These are phyloP conservation scores for Mortierella sp. DNA, from an alignment of 371 early-diverging fungal species.

Conservation along the genomic window DNA sequence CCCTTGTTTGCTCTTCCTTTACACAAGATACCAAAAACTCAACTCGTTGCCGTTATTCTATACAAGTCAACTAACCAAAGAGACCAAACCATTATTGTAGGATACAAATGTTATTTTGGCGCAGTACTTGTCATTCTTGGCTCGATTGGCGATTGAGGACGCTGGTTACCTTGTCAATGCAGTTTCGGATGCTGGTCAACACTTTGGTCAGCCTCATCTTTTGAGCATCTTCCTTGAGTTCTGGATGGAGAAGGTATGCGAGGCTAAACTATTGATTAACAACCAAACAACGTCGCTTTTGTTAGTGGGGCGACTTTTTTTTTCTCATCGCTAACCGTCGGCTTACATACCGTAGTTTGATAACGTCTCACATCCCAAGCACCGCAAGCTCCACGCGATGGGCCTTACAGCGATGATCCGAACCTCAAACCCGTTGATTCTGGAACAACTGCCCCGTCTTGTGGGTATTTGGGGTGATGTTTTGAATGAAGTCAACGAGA, in stretches of 20 bases:
- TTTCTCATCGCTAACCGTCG: not conserved
- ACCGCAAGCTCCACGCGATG: constrained; percentile 78
- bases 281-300: not conserved
- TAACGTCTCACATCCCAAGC: constrained; percentile 75
- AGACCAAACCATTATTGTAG: constrained; percentile 37
- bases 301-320: not conserved
- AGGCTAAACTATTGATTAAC: not conserved
- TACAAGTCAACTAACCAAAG: not conserved
- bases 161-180: constrained; percentile 59
- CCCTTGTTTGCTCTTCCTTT: not conserved
- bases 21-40: not conserved
- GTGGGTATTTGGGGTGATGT: constrained; percentile 76
- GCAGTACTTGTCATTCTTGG: constrained; percentile 70
- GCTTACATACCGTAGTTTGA: constrained; percentile 69
- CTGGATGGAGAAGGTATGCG: constrained; percentile 77
- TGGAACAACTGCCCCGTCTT: constrained; percentile 60
- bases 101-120: constrained; percentile 71
- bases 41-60: not conserved
- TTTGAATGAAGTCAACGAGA: constrained; percentile 67
- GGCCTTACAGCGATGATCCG: constrained; percentile 71
- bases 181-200: constrained; percentile 58
- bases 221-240: constrained; percentile 60
- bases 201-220: constrained; percentile 58
- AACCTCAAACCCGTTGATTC: constrained; percentile 60
- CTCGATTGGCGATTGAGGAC: constrained; percentile 73